These are phyloP conservation scores for Marasmius oreades DNA, from an alignment of 1,284 basidiomycete genomes.

Conservation along the genomic window DNA sequence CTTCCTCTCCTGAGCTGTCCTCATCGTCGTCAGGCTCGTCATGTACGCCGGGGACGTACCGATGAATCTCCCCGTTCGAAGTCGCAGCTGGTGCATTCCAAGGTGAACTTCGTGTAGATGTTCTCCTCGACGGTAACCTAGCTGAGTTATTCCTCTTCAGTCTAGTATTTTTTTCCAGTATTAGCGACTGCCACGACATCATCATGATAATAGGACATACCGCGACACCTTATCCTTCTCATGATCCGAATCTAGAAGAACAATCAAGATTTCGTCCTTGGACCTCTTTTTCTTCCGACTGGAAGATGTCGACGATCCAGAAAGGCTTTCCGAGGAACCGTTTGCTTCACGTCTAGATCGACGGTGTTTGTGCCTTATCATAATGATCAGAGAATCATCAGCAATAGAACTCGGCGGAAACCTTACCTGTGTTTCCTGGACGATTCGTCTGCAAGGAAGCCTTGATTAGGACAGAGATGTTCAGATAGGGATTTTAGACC, in stretches of 20 bases:
- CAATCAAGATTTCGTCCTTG: not conserved
- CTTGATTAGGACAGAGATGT: not conserved
- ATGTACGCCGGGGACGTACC: not conserved
- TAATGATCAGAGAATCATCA: not conserved
- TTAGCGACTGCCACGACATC: not conserved
- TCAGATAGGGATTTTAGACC: not conserved
- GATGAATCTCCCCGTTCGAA: not conserved
- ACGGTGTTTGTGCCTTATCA: not conserved
- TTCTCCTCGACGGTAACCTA: not conserved
- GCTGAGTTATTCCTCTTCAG: not conserved
- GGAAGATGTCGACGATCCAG: not conserved
- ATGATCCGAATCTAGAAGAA: not conserved
- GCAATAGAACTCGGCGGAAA: not conserved
- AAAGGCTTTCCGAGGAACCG: not conserved
- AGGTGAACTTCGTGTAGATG: not conserved
- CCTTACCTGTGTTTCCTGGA: not conserved
- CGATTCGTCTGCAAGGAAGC: not conserved
- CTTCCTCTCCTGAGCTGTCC: not conserved
- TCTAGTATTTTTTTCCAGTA: not conserved
- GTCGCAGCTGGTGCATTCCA: slow-evolving; percentile 2
- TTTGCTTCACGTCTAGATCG: not conserved
- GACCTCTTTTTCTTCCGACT: not conserved
- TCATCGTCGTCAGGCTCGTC: not conserved
- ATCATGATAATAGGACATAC: not conserved
- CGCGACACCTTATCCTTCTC: not conserved